Base-by-base conservation (phyloP, 345 rosid species). In the Dipteronia sinensis region DNA sequence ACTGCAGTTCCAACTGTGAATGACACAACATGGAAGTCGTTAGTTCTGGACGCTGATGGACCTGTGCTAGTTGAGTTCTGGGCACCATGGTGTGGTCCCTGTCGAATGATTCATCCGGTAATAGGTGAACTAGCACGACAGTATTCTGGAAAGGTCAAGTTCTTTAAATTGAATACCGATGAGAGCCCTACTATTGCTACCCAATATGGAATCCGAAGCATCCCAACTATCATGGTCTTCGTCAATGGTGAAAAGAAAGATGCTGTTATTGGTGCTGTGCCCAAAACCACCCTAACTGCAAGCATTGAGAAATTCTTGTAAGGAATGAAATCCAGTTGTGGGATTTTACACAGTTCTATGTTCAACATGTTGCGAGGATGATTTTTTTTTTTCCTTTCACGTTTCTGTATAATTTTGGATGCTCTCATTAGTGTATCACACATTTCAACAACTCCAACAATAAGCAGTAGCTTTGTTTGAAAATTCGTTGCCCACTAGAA, bases 31-130 rank as follows among this genome's bases (percentile, higher is more conserved):
- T 90, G 92, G 92, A 67, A 87, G 6, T 85, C 91, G 15, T 86
- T 89, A 4, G 91, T 88, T 15, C 82, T 88, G 67, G 80, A 86
- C 27, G 88, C 90, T 46, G 88, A 87, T 11, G 89, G 83, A 69
- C 89, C 92, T n/a, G 91, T 90, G 65, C 80, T 90, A 74, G 92
- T 89, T 20, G 90, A 87, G 56, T 88, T 90, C 73, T 84, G 87
- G 89, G 94, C 94, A 55, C 88, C 92, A 1, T 88, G 92, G 92
- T 88, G 92, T 51, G 92, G 92, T 7, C 92, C 92, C 2, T 90
- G 92, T 87, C 86, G 87, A 56, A 83, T 87, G 86, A 76, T 87
- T 64, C 86, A 87, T 42, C 92, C 90, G 0, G 86, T 87, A 17
- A 83, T 90, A 44, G 88, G 82, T 17, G 90, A 88, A 63, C 61